Evolutionary conservation across 352 stramenopile genomes (phyloP), one percentile per base, ranked within the genome.

Genomic region (Pythium aristosporum): DNA sequence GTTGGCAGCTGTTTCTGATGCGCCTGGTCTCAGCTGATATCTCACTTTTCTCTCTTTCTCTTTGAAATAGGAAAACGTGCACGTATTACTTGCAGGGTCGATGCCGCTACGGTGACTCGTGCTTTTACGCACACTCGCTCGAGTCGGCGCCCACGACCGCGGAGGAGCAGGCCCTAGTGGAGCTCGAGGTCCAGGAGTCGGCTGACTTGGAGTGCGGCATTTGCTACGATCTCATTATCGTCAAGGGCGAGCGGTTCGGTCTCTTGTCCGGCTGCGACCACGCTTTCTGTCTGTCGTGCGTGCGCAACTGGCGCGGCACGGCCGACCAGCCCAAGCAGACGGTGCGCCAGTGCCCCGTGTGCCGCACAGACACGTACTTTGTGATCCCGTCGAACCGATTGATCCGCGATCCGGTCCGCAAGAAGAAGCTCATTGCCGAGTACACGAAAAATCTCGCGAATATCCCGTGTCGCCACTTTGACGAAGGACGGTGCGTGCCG

Each of bases 301-400:
- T 96, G 56, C 85, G 85, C 61, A 92, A 94, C 62, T 92, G 85
- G 82, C 73, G 83, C 50, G 79, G 72, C 46, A 79, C 69, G 25
- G 67, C 67, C 9, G 73, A 92, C 64, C 79, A 92, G 49, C 75
- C 80, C 3, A 94, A 90, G 67, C 80, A 92, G 65, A 91, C 79
- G 20, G 77, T 94, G 49, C 85, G 87, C 46, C 71, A 88, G 57
- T 96, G 82, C 42, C 85, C 85, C 18, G 74, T 91, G 48, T 94
- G 87, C 62, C 82, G 80, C 57, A 63, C 85, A 15, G 83, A 94
- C 66, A 93, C 86, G 37, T 77, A 82, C 36, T 96, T 94, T 51
- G 80, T 96, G 58, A 87, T 96, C 47, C 87, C 87, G 49, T 94
- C 82, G 36, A 89, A 83, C 48, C 80, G 87, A 58, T 89, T 94